Base-by-base conservation (phyloP, 768 basidiomycete species). In the Tylopilus vinaceipallidus region DNA sequence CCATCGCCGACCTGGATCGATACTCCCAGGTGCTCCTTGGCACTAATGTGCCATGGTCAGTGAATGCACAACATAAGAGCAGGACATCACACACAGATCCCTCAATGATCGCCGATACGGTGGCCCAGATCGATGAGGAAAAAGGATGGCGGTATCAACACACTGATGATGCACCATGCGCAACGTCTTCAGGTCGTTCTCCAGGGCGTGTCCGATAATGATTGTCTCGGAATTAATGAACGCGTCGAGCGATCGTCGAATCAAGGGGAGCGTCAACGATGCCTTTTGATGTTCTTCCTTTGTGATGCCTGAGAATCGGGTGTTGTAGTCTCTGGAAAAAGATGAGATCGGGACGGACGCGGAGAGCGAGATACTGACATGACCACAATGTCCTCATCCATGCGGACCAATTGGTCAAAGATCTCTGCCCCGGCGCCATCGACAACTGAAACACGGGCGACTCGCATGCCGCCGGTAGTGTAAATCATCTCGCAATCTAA, bases 401-500 rank as follows among this genome's bases (percentile, higher is more conserved):
- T 86, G 35, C 78, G 74, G 27, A 95, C 80, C 37, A 88, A 67
- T 62, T 93, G 80, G 65, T 99, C 97, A 39, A 95, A 84, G 3
- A 98, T 77, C 45, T 82, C 74, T 23, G 73, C 71, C 1, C 91
- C 92, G 1, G 74, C 64, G 8, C 84, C 86, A 62, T 95, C 88
- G 2, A 98, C 82, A 7, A 95, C 81, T 0, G 95, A 97, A 2
- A 97, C 84, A 4, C 97, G 81, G 3, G 93, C 95, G 4, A 97
- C 82, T 19, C 87, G 84, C 78, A 92, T 82, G 0, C 97, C 97
- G 5, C 88, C 90, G 0, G 95, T 98, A 0, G 92, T 89, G 71
- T 95, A 93, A 9, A 98, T 77, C 90, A 98, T 93, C 69, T 99
- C 97, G 63, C 97, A 98, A 66, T 99, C 97, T 42, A 98, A 73